These are phyloP conservation scores for Chaetomium fimeti DNA, from an alignment of 495 filamentous ascomycete species.

Conservation along the genomic window DNA sequence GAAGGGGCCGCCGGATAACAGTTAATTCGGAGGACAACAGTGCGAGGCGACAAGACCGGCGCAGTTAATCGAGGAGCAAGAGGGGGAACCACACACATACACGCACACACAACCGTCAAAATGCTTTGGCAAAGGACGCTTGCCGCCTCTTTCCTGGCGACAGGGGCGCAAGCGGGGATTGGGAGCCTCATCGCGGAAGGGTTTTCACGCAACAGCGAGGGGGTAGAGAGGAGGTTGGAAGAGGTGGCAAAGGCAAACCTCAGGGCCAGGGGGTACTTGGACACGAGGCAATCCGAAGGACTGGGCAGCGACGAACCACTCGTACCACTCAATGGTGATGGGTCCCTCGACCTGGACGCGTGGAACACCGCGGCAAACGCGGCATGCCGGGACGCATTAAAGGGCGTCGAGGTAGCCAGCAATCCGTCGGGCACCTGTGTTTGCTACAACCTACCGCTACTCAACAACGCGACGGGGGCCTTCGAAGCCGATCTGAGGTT, in stretches of 20 bases:
- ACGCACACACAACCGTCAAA: slow-evolving; percentile 15
- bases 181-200: slow-evolving; percentile 30
- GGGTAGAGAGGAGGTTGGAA: slow-evolving; percentile 29
- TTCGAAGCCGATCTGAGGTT: slow-evolving; percentile 71
- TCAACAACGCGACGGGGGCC: slow-evolving; percentile 60
- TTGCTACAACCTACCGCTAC: slow-evolving; percentile 70
- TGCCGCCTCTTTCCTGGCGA: slow-evolving; percentile 33
- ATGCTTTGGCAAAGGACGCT: slow-evolving; percentile 36
- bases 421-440: slow-evolving; percentile 73
- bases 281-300: slow-evolving; percentile 25
- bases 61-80: slow-evolving; percentile 23
- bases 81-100: slow-evolving; percentile 24
- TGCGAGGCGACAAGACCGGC: neutral
- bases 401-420: slow-evolving; percentile 47
- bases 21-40: slow-evolving; percentile 17
- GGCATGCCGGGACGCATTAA: slow-evolving; percentile 53
- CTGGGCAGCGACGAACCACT: slow-evolving; percentile 13
- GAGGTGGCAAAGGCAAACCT: slow-evolving; percentile 32
- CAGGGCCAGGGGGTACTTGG: slow-evolving; percentile 22
- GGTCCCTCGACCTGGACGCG: slow-evolving; percentile 41
- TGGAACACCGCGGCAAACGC: slow-evolving; percentile 54
- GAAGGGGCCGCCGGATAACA: slow-evolving; percentile 16
- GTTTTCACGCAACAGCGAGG: slow-evolving; percentile 26
- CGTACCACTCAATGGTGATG: slow-evolving; percentile 34
- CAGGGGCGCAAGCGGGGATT: slow-evolving; percentile 33